phyloP scores from a whole-genome alignment of 2,329 filamentous ascomycete species.

The Botrytis elliptica region DNA sequence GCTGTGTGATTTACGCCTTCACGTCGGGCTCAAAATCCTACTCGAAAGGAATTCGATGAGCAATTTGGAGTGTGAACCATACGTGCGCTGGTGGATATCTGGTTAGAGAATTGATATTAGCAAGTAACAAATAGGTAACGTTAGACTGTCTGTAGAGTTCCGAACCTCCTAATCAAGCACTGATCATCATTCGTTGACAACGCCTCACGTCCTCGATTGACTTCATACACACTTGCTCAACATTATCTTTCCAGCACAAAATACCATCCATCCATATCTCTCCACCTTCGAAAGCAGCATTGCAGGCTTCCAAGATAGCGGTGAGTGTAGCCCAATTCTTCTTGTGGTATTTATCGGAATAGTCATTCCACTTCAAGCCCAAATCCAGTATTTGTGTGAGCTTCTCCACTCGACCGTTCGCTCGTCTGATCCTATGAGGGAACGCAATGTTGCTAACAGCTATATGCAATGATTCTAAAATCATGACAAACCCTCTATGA shows the following conservation, averaged over 20 bases:
- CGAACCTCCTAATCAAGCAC: not conserved
- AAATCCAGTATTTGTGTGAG: not conserved
- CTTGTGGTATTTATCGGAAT: not conserved
- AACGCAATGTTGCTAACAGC: not conserved
- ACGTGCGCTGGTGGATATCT: no score
- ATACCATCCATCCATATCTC: not conserved
- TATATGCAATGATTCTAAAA: not conserved
- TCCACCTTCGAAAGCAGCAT: not conserved
- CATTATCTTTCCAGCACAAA: not conserved
- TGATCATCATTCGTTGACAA: not conserved
- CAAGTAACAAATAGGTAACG: not conserved
- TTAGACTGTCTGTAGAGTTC: not conserved
- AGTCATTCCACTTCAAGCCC: not conserved
- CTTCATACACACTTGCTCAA: not conserved
- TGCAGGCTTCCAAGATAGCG: not conserved
- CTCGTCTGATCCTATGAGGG: not conserved
- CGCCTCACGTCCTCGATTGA: not conserved
- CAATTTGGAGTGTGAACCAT: no score
- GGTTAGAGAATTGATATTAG: no score
- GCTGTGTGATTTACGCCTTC: no score
- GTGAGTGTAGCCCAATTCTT: not conserved
- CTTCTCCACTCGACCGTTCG: not conserved
- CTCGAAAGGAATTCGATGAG: no score
- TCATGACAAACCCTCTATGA: not conserved
- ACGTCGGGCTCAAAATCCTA: no score